A percentile compares a stretch with the other conserved stretches of the same genome.
These are phyloP conservation scores for Decorospora gaudefroyi DNA, from an alignment of 2,329 filamentous ascomycete genomes.

Conservation along the genomic window DNA sequence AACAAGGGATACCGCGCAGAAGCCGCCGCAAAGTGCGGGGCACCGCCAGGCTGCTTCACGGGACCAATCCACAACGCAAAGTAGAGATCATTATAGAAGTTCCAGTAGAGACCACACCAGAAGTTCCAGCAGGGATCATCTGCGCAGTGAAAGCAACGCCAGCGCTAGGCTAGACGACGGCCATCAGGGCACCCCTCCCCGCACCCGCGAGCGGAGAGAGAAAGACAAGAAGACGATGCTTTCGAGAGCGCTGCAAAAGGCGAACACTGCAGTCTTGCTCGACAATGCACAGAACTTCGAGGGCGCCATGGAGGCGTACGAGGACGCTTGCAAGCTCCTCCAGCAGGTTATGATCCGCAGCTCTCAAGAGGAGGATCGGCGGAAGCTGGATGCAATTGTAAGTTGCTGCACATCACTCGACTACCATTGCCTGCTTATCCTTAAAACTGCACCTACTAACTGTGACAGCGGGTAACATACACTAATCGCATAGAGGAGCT, in stretches of 20 bases:
- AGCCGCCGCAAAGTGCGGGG: slow-evolving; percentile 27
- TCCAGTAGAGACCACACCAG: slow-evolving; percentile 13
- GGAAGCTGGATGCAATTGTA: slow-evolving; percentile 92
- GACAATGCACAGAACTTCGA: slow-evolving; percentile 97
- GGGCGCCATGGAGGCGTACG: slow-evolving; percentile 86
- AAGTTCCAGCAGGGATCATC: slow-evolving; percentile 24
- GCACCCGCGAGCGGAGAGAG: slow-evolving; percentile 52
- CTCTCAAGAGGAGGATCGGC: slow-evolving; percentile 81
- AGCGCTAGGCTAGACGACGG: slow-evolving; percentile 43
- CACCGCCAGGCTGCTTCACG: slow-evolving; percentile 24
- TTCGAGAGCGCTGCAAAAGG: slow-evolving; percentile 91
- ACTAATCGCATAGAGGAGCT: slow-evolving; percentile 87
- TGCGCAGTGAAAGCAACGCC: slow-evolving; percentile 40
- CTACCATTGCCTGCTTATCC: too few species aligned
- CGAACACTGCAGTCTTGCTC: slow-evolving; percentile 90
- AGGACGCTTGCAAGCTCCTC: slow-evolving; percentile 85
- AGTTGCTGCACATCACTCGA: slow-evolving; percentile 55
- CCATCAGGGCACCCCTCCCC: slow-evolving; percentile 41
- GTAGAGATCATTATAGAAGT: slow-evolving; percentile 29
- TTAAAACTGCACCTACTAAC: slow-evolving; percentile 14
- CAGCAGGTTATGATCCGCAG: slow-evolving; percentile 87
- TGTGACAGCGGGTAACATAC: slow-evolving; percentile 77
- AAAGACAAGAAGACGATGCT: slow-evolving; percentile 86
- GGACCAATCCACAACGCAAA: slow-evolving; percentile 26
- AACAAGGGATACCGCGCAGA: slow-evolving; percentile 30